Evolutionary conservation across 805 yeast genomes (phyloP).

Genomic region (Barnettozyma populi): DNA sequence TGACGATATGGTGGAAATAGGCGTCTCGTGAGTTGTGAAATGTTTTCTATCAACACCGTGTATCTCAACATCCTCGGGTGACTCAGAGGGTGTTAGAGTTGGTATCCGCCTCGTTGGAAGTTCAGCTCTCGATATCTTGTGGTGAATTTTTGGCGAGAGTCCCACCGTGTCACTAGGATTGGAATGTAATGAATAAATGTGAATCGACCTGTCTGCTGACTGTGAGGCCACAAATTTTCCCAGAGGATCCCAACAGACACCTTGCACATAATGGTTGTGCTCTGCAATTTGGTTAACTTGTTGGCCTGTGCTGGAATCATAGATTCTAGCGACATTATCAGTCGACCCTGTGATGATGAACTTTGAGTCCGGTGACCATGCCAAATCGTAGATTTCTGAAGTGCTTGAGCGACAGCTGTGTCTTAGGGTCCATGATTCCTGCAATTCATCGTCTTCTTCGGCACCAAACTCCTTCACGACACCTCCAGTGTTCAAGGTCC

Average conservation of each 20-base stretch:
- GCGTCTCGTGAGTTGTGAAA: conserved; percentile 10
- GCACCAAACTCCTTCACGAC: conserved; percentile 57
- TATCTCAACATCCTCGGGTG: not conserved
- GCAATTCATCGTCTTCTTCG: conserved; percentile 42
- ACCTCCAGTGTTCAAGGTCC: conserved; percentile 53
- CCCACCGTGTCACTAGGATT: conserved; percentile 20
- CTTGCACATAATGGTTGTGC: conserved; percentile 90
- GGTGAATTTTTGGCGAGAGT: conserved; percentile 37
- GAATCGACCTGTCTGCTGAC: conserved; percentile 81
- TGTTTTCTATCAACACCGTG: not conserved
- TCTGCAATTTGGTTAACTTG: conserved; percentile 57
- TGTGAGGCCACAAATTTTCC: conserved; percentile 78
- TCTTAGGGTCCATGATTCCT: conserved; percentile 72
- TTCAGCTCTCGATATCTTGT: conserved; percentile 53
- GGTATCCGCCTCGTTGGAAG: conserved; percentile 33
- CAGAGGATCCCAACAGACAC: conserved; percentile 92
- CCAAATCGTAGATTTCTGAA: conserved; percentile 82
- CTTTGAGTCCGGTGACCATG: conserved; percentile 86
- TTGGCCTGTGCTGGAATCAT: conserved; percentile 50
- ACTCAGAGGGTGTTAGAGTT: not conserved
- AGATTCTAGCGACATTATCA: conserved; percentile 79
- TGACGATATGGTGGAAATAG: conserved; percentile 30
- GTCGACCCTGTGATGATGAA: conserved; percentile 84
- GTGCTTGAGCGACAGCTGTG: conserved; percentile 53
- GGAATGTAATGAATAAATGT: conserved; percentile 48